Base-by-base conservation (phyloP, 345 rosid species). In the Linum lewisii region DNA sequence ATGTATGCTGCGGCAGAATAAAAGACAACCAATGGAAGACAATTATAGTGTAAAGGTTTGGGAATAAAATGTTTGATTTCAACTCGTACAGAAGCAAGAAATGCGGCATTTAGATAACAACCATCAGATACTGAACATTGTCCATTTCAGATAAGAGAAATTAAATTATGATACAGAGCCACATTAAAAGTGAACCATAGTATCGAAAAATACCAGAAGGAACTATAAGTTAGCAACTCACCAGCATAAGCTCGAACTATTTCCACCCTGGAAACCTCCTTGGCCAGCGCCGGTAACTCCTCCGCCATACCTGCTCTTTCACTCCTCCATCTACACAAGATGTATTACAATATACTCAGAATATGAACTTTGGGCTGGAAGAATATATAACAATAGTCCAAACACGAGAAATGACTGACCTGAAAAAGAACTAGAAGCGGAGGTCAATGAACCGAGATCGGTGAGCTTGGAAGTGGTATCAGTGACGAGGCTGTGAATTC, bases 181-280 rank as follows among this genome's bases (percentile, higher is more conserved):
- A 29, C 34, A 29, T 29, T 29, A 5, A 29, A 1, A 9, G 47
- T 42, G 1, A 42, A 42, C 13, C 47, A 42, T 34, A 29, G 34
- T 29, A 29, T 42, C 14, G 15, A 42, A 51, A 51, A 51, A 1
- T 16, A 51, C 24, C n/a, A 11, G 11, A 19, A 22, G 24, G 13
- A 21, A 18, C 24, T 14, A 51, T 6, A 51, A 51, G 11, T 51
- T 22, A 42, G 51, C 29, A 58, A 47, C 82, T 72, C 24, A 88
- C 98, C 90, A 6, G 95, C 91, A 74, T 92, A 92, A 19, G 78
- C 84, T 42, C 93, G 76, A 51, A 86, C 91, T 1, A 80, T 81
- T 71, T 92, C 96, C 70, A 92, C 87, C 69, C 87, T 77, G 11
- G 95, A 85, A 59, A 92, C 98, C 74, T 92, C 96, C 75, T 85